phyloP scores from a whole-genome alignment of 1,139 yeast species.

The Pichia sp. region DNA sequence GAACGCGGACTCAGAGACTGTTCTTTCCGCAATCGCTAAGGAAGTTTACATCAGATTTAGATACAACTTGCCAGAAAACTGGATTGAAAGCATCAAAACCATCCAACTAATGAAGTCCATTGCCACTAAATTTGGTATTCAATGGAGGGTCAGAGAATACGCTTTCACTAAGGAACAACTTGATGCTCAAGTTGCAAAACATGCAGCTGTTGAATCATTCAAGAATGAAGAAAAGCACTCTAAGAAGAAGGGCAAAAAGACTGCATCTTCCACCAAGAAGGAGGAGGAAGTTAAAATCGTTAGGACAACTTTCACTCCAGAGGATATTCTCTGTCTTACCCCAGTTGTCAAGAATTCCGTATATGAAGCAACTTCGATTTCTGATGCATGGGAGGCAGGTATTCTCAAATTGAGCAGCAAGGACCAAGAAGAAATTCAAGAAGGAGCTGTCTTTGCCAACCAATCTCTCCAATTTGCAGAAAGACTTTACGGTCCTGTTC shows the following conservation, averaged over 20 bases:
- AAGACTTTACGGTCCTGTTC: conserved; percentile 78
- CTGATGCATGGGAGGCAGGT: conserved; percentile 73
- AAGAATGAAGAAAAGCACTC: conserved; percentile 16
- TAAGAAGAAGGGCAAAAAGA: conserved; percentile 34
- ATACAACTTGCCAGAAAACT: conserved; percentile 42
- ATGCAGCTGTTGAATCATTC: conserved; percentile 9
- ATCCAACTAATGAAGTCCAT: conserved; percentile 60
- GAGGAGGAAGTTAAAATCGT: conserved; percentile 19
- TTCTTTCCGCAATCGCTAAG: conserved; percentile 36
- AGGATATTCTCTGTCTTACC: conserved; percentile 60
- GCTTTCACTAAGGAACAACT: conserved; percentile 41
- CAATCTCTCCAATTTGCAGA: conserved; percentile 73
- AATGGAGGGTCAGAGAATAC: conserved; percentile 59
- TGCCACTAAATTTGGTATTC: conserved; percentile 77
- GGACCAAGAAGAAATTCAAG: conserved; percentile 33
- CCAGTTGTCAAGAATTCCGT: conserved; percentile 72
- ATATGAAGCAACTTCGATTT: conserved; percentile 60
- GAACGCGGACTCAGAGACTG: conserved; percentile 37
- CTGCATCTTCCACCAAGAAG: conserved; percentile 6
- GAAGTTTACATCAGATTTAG: conserved; percentile 62
- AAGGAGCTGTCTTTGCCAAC: conserved; percentile 50
- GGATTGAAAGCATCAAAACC: conserved; percentile 36
- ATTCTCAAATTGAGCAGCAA: conserved; percentile 35
- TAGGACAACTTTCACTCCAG: conserved; percentile 41
- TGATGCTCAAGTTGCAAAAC: conserved; percentile 28